Conservation (phyloP, 2,329 filamentous ascomycete genomes). For the Fusarium multiceps region DNA sequence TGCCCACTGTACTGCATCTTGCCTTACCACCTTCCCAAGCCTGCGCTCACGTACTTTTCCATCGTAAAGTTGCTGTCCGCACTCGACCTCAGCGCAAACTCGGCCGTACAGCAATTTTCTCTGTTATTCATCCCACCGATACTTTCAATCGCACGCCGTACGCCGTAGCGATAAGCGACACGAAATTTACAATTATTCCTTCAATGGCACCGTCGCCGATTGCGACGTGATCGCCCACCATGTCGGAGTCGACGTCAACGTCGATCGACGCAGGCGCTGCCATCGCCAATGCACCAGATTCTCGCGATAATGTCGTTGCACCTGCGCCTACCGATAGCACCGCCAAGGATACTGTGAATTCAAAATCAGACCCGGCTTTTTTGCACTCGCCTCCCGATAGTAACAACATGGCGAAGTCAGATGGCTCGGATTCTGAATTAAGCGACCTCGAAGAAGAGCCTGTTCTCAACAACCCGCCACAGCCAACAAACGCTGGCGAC, state of each 20-base stretch:
- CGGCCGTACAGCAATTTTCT: neutral
- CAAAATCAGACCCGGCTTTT: conserved; percentile 54
- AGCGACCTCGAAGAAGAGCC: conserved; percentile 72
- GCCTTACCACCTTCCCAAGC: conserved; percentile 24
- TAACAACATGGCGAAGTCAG: conserved; percentile 69
- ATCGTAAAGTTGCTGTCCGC: conserved; percentile 18
- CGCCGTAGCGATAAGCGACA: conserved; percentile 30
- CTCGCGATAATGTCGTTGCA: conserved; percentile 43
- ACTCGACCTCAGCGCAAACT: conserved; percentile 15
- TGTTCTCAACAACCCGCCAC: conserved; percentile 51
- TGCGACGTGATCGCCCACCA: conserved; percentile 56
- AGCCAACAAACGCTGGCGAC: conserved; percentile 38
- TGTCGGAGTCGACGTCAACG: conserved; percentile 52
- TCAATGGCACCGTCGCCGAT: conserved; percentile 53
- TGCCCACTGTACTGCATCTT: conserved; percentile 22
- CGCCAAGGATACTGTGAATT: conserved; percentile 52
- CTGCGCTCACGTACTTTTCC: conserved; percentile 31
- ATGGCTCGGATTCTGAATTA: conserved; percentile 72
- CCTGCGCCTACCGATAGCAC: conserved; percentile 44
- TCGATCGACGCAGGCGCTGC: conserved; percentile 66
- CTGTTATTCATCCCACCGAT: neutral
- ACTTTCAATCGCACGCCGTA: conserved; percentile 18
- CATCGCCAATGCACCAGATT: conserved; percentile 57
- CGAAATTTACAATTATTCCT: conserved; percentile 32
- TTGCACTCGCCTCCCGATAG: conserved; percentile 73